Evolutionary conservation across 345 rosid species (phyloP).

Genomic region (Lenwebbia sp.): DNA sequence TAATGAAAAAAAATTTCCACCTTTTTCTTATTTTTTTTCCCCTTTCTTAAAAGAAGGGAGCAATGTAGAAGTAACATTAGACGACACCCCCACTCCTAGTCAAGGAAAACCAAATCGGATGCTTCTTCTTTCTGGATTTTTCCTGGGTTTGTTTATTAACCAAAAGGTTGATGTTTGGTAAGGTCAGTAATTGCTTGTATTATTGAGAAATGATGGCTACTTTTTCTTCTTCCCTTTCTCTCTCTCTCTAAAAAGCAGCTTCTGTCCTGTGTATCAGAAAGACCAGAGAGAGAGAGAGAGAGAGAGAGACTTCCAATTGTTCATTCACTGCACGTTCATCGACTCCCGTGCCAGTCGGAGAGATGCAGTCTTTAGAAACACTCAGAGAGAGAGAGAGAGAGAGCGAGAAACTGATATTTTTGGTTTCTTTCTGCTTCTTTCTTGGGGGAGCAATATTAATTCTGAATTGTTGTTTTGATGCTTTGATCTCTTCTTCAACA

Average conservation of each 20-base stretch:
- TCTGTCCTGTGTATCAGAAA: conserved; percentile 16
- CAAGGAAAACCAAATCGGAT: conserved; percentile 14
- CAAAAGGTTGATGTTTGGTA: conserved; percentile 47
- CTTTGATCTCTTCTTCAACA: neutral
- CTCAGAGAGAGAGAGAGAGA: neutral
- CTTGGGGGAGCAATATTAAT: neutral
- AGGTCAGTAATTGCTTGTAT: conserved; percentile 44
- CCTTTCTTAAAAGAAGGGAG: neutral
- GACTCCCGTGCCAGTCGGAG: conserved; percentile 23
- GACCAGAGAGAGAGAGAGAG: neutral
- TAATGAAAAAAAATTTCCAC: neutral
- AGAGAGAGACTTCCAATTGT: conserved; percentile 2
- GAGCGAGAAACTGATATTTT: neutral
- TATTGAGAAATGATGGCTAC: conserved; percentile 63
- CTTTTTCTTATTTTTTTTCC: neutral
- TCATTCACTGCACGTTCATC: conserved; percentile 22
- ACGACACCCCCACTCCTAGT: neutral
- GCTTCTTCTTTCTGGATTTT: conserved; percentile 14
- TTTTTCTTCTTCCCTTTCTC: conserved; percentile 6
- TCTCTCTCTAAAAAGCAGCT: neutral
- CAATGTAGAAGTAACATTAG: neutral
- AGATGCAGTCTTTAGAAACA: neutral
- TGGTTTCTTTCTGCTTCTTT: neutral
- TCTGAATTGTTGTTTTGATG: neutral
- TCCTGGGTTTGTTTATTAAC: conserved; percentile 17